These are phyloP conservation scores for Mycena citricolor DNA, from an alignment of 1,284 basidiomycete species.

Conservation along the genomic window DNA sequence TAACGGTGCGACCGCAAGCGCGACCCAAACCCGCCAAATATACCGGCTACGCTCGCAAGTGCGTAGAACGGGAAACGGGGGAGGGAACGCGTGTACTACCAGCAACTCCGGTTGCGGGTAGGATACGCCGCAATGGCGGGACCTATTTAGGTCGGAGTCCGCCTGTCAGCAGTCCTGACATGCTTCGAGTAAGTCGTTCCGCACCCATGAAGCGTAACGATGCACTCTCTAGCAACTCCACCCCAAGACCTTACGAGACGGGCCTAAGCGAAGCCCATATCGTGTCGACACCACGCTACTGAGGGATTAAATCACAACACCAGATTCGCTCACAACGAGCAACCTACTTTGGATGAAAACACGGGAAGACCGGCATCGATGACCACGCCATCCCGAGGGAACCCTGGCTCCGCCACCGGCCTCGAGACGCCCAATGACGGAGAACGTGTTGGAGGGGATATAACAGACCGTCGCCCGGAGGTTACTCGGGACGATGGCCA, in stretches of 20 bases:
- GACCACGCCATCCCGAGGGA: neutral
- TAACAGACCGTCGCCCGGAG: conserved; percentile 4
- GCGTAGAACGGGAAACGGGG: conserved; percentile 9
- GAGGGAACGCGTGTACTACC: conserved; percentile 1
- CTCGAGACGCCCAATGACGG: neutral
- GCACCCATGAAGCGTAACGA: neutral
- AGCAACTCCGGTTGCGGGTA: neutral
- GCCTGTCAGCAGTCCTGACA: conserved; percentile 14
- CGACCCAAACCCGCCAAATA: conserved; percentile 8
- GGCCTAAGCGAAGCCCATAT: conserved; percentile 1
- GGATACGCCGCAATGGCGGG: conserved; percentile 5
- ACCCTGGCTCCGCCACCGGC: conserved; percentile 5
- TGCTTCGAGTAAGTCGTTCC: neutral
- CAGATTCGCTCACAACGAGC: neutral
- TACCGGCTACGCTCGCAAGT: conserved; percentile 1
- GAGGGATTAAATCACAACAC: too few relatives aligned
- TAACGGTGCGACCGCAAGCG: neutral
- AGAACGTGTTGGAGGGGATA: conserved; percentile 4
- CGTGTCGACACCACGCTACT: neutral
- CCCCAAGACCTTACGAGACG: neutral
- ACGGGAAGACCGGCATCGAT: neutral
- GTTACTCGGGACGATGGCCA: neutral
- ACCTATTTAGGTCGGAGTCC: conserved; percentile 7
- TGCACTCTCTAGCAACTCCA: neutral
- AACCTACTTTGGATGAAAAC: neutral